These are phyloP conservation scores for Sugiyamaella americana DNA, from an alignment of 805 yeast genomes.

Conservation along the genomic window DNA sequence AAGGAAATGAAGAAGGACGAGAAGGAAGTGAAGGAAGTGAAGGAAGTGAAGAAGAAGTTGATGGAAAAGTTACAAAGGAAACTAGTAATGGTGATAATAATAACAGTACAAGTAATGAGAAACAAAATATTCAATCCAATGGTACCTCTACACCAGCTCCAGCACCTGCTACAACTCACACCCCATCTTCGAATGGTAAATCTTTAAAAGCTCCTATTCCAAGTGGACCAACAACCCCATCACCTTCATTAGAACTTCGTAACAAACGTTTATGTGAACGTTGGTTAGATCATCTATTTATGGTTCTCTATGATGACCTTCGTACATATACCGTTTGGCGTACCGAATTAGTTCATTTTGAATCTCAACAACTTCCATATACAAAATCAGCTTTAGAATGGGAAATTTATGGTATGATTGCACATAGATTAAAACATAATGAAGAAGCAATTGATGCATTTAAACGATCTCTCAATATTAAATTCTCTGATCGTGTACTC, in stretches of 20 bases:
- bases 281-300: slow-evolving; percentile 73
- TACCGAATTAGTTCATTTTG: slow-evolving; percentile 82
- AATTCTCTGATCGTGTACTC: slow-evolving; percentile 79
- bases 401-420: slow-evolving; percentile 85
- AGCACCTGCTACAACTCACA: slow-evolving; percentile 1
- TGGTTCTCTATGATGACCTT: slow-evolving; percentile 62
- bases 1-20: slow-evolving; percentile 17
- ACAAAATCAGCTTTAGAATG: slow-evolving; percentile 79
- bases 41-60: slow-evolving; percentile 7
- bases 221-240: neutral
- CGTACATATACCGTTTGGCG: slow-evolving; percentile 84
- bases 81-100: neutral
- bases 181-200: slow-evolving; percentile 4
- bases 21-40: slow-evolving; percentile 6
- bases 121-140: slow-evolving; percentile 3
- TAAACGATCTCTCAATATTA: slow-evolving; percentile 56
- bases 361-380: slow-evolving; percentile 76
- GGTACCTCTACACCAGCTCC: neutral
- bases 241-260: slow-evolving; percentile 21
- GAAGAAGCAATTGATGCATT: slow-evolving; percentile 88
- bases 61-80: neutral
- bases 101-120: slow-evolving; percentile 3
- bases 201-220: neutral
- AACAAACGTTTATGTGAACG: slow-evolving; percentile 61
- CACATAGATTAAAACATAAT: slow-evolving; percentile 75